Base-by-base conservation (phyloP, 805 yeast species). In the Pichia heedii region DNA sequence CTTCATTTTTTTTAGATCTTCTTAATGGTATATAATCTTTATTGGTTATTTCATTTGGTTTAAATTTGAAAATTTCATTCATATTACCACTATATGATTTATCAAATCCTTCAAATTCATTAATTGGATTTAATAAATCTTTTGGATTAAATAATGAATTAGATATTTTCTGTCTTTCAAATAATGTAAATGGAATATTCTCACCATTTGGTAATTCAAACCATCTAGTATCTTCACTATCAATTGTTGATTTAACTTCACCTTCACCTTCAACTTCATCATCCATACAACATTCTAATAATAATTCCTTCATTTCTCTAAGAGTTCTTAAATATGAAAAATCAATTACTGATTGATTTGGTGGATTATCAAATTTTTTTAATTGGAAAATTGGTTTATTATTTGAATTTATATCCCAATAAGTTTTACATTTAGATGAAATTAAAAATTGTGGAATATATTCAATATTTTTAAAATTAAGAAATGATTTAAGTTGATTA, bases 161-260 rank as follows among this genome's bases (percentile, higher is more conserved):
- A 1, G 83, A 83, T 47, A 84, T 62, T 38, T 71, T 69, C 49
- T 67, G 79, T 45, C 95, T 69, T 50, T 79, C 83, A 34, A 67
- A 62, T 37, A 53, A 49, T 4, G 75, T 75, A 45, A 83, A 72
- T 36, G 77, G 77, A 16, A 83, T 57, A 24, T 75, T 70, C 51
- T 81, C 79, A 1, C 94, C 94, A 54, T 82, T 76, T 16, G 94
- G 90, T 15, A 85, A 66, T 62, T 87, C 95, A 56, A 81, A 81
- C 24, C 71, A 61, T 50, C 88, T 57, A 36, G 65, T 58, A 45
- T 51, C 56, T 32, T 57, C 60, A 33, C 35, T 43, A 8, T 43
- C 45, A 15, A 37, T 40, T 21, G n/a, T n/a, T n/a, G n/a, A n/a
- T n/a, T n/a, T n/a, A n/a, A n/a, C n/a, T n/a, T n/a, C n/a, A n/a